A percentile compares a stretch with the other conserved stretches of the same genome.
Evolutionary conservation across 2,329 filamentous ascomycete genomes (phyloP).

Genomic region (Cryphonectria naterciae): DNA sequence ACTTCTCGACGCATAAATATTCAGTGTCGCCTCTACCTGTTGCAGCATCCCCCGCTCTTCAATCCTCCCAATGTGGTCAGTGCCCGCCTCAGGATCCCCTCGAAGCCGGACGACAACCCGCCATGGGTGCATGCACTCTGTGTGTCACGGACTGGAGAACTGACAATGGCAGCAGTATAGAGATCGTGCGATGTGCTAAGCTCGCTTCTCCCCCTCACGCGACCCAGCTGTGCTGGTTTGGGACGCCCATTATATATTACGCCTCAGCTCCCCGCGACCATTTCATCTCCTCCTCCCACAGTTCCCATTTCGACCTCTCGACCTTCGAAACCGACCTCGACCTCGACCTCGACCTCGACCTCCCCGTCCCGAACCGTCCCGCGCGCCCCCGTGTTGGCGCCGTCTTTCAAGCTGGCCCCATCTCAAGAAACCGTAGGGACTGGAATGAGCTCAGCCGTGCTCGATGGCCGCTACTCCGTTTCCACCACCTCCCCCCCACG

Average conservation of each 20-base stretch:
- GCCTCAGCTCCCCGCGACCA: slow-evolving; percentile 13
- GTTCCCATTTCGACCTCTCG: slow-evolving; percentile 29
- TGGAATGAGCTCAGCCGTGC: slow-evolving; percentile 40
- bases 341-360: slow-evolving; percentile 7
- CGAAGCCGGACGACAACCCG: neutral
- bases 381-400: slow-evolving; percentile 15
- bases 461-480: slow-evolving; percentile 59
- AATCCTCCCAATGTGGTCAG: slow-evolving; percentile 27
- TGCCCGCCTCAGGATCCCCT: slow-evolving; percentile 20
- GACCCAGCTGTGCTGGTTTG: slow-evolving; percentile 43
- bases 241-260: slow-evolving; percentile 31
- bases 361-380: slow-evolving; percentile 6
- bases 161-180: slow-evolving; percentile 26
- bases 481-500: slow-evolving; percentile 46
- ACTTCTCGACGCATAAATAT: slow-evolving; percentile 20
- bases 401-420: slow-evolving; percentile 27
- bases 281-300: neutral
- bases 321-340: slow-evolving; percentile 25
- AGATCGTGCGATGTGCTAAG: slow-evolving; percentile 41
- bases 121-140: neutral
- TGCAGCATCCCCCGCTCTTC: neutral
- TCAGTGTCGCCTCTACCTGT: slow-evolving; percentile 21
- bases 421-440: slow-evolving; percentile 31
- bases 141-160: slow-evolving; percentile 11
- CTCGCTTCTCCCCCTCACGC: slow-evolving; percentile 35